Conservation (phyloP, 2,329 filamentous ascomycete species). For the Calonectria naviculata region DNA sequence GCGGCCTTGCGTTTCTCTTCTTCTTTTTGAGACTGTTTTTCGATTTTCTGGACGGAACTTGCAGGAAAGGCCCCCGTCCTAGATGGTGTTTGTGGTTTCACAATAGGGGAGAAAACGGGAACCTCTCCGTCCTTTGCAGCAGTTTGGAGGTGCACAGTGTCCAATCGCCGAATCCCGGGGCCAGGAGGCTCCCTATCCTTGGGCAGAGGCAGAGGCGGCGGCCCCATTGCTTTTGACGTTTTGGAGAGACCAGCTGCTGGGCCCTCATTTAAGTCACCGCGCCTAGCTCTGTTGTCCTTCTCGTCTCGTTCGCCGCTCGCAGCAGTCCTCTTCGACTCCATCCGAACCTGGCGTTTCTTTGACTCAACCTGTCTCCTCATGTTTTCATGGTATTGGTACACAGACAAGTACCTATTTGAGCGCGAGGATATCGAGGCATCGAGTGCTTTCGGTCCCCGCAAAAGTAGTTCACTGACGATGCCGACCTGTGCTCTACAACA, state of each 20-base stretch:
- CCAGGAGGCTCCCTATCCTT: background rate
- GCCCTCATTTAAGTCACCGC: no score
- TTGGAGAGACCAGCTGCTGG: background rate
- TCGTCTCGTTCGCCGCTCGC: background rate
- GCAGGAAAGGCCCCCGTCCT: no score
- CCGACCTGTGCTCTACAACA: conserved; percentile 10
- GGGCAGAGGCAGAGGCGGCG: background rate
- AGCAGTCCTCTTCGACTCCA: background rate
- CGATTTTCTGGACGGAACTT: background rate
- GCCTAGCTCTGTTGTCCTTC: background rate
- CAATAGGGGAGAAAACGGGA: no score
- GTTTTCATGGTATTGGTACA: conserved; percentile 12
- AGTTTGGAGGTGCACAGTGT: background rate
- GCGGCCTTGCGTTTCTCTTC: background rate
- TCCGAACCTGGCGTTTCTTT: background rate
- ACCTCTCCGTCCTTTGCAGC: no score
- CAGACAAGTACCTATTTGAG: background rate
- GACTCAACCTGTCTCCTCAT: background rate
- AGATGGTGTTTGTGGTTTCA: no score
- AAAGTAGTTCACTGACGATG: conserved; percentile 1
- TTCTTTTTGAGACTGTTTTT: background rate
- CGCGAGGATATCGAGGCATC: background rate
- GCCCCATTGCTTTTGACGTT: background rate
- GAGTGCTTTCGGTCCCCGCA: background rate
- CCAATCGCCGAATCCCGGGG: background rate